Evolutionary conservation across 2,329 filamentous ascomycete genomes (phyloP), one percentile per base, ranked within the genome.

Genomic region (Pseudogymnoascus sp.): DNA sequence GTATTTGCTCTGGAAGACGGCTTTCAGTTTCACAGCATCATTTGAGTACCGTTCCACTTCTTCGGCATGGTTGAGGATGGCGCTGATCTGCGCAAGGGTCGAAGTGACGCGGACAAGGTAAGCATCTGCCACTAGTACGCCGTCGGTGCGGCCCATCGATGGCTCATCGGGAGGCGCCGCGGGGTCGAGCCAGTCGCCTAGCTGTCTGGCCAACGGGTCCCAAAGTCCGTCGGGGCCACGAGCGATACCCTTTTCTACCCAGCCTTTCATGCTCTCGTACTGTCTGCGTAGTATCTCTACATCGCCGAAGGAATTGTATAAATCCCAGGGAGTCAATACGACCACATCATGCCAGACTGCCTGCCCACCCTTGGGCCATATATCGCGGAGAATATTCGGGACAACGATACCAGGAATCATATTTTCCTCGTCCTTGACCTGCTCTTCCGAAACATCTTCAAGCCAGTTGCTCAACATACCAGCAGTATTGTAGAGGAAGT

Each of bases 141-240:
- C 68, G 37, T 75, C 70, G 0, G 78, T 80, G 0, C 72, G 74
- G 0, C 75, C 76, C 14, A 67, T 67, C 2, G 70, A 73, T 0
- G 78, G 73, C 7, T 73, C 65, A 0, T 76, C 70, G 0, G 74
- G 70, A 0, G 78, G 77, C 0, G 78, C 73, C 3, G 72, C 71
- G 0, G 79, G 79, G 60, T 80, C 78, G 1, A 81, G 72, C 78
- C 78, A 81, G 63, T 81, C 79, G 30, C 76, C 72, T 36, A 73
- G 73, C 62, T 80, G 77, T 47, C 70, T 71, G 8, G 62, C 61
- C 25, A 64, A 66, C 4, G 69, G 69, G 47, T 73, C 66, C 78
- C 78, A 80, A 0, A 80, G 69, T 2, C 74, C 72, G 6, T 68
- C 71, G 0, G 60, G 60, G 53, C 66, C 72, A n/a, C 70, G 68